Evolutionary conservation across 768 basidiomycete genomes (phyloP).

Genomic region (Mycena filopes): DNA sequence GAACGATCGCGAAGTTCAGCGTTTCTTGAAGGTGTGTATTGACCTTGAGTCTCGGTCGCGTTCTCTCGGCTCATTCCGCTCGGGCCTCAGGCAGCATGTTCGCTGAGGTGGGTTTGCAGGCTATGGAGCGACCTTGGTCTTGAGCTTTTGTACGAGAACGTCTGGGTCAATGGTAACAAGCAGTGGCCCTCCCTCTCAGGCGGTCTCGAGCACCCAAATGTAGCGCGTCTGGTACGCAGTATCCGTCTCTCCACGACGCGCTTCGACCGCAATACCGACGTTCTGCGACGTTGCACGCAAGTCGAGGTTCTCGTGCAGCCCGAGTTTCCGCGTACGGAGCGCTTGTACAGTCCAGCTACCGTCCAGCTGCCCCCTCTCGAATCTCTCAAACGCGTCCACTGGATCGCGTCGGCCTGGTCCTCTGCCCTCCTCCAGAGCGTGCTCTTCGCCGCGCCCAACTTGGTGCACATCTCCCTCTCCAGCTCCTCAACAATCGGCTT

Average conservation of each 20-base stretch:
- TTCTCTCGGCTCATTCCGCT: neutral
- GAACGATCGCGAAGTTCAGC: slow-evolving; percentile 1
- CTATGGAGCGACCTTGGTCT: slow-evolving; percentile 18
- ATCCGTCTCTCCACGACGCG: slow-evolving; percentile 21
- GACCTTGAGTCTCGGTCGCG: neutral
- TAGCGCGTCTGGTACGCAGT: slow-evolving; percentile 17
- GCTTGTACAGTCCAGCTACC: neutral
- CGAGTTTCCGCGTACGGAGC: slow-evolving; percentile 10
- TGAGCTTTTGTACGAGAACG: slow-evolving; percentile 20
- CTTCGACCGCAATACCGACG: slow-evolving; percentile 17
- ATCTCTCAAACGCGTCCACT: slow-evolving; percentile 18
- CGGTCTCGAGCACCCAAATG: neutral
- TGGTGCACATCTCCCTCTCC: slow-evolving; percentile 17
- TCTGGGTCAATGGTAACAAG: slow-evolving; percentile 1
- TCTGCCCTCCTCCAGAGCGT: slow-evolving; percentile 2
- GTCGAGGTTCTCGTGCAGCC: slow-evolving; percentile 23
- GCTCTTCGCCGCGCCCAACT: slow-evolving; percentile 20
- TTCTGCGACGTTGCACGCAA: slow-evolving; percentile 8
- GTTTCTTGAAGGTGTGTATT: slow-evolving; percentile 9
- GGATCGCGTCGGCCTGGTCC: slow-evolving; percentile 16
- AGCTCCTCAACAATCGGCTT: neutral
- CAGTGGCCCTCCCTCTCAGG: neutral
- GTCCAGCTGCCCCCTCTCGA: neutral
- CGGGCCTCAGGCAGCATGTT: neutral
- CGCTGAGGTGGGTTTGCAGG: slow-evolving; percentile 11